phyloP scores from a whole-genome alignment of 2,329 filamentous ascomycete genomes.

The Talaromyces sp. region DNA sequence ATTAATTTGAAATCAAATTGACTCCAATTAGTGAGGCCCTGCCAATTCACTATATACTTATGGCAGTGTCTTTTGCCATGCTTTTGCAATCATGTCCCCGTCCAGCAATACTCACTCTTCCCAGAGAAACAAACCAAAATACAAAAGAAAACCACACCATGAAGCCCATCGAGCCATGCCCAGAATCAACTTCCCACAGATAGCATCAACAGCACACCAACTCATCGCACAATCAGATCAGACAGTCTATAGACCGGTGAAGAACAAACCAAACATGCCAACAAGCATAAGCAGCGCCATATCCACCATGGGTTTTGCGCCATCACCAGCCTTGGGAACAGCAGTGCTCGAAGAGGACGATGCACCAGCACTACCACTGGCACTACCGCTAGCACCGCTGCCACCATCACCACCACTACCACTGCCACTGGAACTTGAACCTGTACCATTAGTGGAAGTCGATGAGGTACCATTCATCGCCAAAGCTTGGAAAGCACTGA shows the following conservation, averaged over 20 bases:
- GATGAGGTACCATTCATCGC: constrained; percentile 3
- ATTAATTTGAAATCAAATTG: not conserved
- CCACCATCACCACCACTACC: not conserved
- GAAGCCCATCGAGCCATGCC: not conserved
- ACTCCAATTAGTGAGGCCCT: not conserved
- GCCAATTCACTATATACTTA: not conserved
- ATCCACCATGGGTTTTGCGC: constrained; percentile 2
- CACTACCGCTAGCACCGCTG: not conserved
- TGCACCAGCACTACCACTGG: constrained; percentile 2
- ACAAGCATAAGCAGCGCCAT: constrained; percentile 11
- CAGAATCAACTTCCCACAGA: not conserved
- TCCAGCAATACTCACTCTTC: not conserved
- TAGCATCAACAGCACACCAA: not conserved
- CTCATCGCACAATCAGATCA: not conserved
- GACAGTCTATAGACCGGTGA: constrained; percentile 7
- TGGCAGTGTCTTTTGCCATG: not conserved
- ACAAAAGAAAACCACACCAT: not conserved
- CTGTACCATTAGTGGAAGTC: not conserved
- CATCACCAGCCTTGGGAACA: not conserved
- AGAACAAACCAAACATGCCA: constrained; percentile 3
- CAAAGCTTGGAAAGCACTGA: constrained; percentile 9
- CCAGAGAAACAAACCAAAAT: not conserved
- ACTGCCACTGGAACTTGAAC: not conserved
- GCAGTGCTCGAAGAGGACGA: not conserved
- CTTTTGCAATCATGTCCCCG: not conserved